A percentile compares a stretch with the other conserved stretches of the same genome.
Conservation (phyloP, 495 filamentous ascomycete genomes). For the Penicillium cinerascens region DNA sequence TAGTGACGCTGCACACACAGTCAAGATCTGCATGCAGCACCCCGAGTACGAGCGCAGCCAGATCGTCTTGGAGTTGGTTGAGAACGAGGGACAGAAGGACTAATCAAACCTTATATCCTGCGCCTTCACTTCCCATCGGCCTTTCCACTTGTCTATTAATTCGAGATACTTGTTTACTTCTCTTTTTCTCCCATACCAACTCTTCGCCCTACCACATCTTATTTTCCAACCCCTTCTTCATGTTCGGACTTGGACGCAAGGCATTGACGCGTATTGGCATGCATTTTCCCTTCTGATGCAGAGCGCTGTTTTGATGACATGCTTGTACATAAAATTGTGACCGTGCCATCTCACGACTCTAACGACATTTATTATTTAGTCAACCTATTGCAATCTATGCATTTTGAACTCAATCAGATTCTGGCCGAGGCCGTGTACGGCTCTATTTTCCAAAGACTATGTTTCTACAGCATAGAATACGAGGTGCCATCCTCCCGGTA, state of each 20-base stretch:
- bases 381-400: background rate
- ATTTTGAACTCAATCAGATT: too few relatives aligned
- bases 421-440: too few relatives aligned
- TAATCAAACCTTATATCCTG: conserved; percentile 8
- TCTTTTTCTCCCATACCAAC: background rate
- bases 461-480: too few relatives aligned
- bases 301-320: conserved; percentile 16
- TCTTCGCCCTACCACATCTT: background rate
- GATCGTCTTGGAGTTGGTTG: conserved; percentile 84
- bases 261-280: conserved; percentile 1
- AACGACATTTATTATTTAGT: conserved; percentile 2
- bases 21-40: conserved; percentile 95
- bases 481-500: too few relatives aligned
- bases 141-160: background rate
- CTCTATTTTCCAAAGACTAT: too few relatives aligned
- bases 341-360: conserved; percentile 16
- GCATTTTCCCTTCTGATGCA: background rate
- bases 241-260: background rate
- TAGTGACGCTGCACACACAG: conserved; percentile 47
- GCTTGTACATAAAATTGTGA: conserved; percentile 30
- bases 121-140: background rate
- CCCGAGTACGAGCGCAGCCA: conserved; percentile 77
- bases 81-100: conserved; percentile 92
- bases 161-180: background rate
- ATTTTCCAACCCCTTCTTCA: background rate